Evolutionary conservation across 2,329 filamentous ascomycete species (phyloP), one percentile per base, ranked within the genome.

Genomic region (Trichoderma afroharzianum): DNA sequence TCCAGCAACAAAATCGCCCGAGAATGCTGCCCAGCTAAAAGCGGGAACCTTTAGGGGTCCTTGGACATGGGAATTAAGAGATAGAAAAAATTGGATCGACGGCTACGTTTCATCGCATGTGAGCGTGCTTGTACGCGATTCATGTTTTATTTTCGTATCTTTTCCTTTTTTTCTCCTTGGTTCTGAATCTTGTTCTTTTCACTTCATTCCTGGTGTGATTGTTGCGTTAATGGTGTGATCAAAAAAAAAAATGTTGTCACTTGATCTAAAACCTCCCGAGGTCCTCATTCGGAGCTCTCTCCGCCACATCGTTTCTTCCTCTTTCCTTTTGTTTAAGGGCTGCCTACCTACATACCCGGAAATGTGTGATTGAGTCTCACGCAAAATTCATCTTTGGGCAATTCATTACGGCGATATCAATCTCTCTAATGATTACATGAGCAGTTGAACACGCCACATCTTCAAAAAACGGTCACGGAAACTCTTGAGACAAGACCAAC

Each of bases 81-180:
- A 15, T 3, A 50, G 0, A 32, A 36, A 66, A 55, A 64, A 66
- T 36, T 32, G 63, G 47, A 36, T 32, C 47, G 28, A n/a, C 21
- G 50, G 63, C 63, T 67, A 67, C 63, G 63, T 67, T 67, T 39
- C 63, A 67, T 67, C 50, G 63, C 63, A 57, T 67, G 15, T 39
- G 32, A 33, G 63, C 32, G 9, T 30, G 6, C 55, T 58, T 32
- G 15, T 18, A 33, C 55, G 28, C 26, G 26, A 59, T 32, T 63
- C 36, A n/a, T 30, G 14, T 50, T 21, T 24, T 32, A 21, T 50
- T 32, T 32, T 26, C 50, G 12, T 28, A 4, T 28, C 28, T 28
- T 28, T 12, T 7, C n/a, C 50, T 32, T 63, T 47, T 12, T 6
- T 53, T 8, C 7, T 18, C 4, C 50, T 28, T 28, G 21, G 18